Evolutionary conservation across 2,329 filamentous ascomycete genomes (phyloP), one percentile per base, ranked within the genome.

Genomic region (Sordariomycetes sp.): DNA sequence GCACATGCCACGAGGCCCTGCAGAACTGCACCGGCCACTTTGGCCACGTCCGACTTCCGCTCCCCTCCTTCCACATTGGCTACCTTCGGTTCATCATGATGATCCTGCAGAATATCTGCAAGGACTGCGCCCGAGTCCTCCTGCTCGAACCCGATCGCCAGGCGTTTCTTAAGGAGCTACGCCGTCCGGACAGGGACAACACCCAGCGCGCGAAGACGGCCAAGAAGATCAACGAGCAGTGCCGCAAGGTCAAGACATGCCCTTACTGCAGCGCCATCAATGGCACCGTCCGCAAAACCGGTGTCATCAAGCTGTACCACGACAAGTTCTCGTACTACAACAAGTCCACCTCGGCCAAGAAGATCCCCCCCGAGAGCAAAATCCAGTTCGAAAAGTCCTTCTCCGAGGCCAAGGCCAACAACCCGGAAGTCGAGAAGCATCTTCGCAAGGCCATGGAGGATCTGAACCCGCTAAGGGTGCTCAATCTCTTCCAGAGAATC

Each of bases 61-160:
- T 99, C 56, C 94, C 94, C 3, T 90, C 88, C 51, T 97, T 97
- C 68, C 94, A 99, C 69, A 91, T 97, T 63, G 94, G 94, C 43
- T 99, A 97, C 69, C 82, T 99, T 65, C 94, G 91, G 69, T 91
- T 95, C 70, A 90, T 94, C 62, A 93, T 96, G 68, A 87, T 86
- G 52, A 92, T 96, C 59, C 79, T 99, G 25, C 92, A 97, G 70
- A 88, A 94, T 67, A 95, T 99, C 63, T 99, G 94, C 85, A 99
- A 96, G 68, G 86, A 92, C 68, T 99, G 94, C 69, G 89, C 90
- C 25, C 82, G 82, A 61, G 87, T 97, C 7, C 74, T 99, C 58
- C 80, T 99, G 25, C 84, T 88, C 43, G 91, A 97, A 68, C 76
- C 82, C 22, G 90, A 96, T 65, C 85, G 90, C 63, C 85, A 89